Percentiles rank a stretch among this genome's conserved stretches.
Evolutionary conservation across 2,329 filamentous ascomycete genomes (phyloP).

Genomic region (Nigrograna mackinnonii): DNA sequence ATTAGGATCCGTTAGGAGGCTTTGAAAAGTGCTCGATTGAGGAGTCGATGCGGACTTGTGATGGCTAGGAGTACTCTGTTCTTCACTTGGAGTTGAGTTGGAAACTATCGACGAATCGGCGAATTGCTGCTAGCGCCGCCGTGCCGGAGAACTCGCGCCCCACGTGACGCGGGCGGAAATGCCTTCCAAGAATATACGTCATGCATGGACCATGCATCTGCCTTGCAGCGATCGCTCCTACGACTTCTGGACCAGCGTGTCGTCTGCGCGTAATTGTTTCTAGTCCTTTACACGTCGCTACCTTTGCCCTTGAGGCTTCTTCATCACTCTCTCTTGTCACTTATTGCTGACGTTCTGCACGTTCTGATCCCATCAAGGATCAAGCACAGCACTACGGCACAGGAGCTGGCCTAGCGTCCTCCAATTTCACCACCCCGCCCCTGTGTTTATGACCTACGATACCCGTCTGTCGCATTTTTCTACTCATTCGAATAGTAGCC

Average conservation of each 20-base stretch:
- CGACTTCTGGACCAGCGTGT: conserved; percentile 8
- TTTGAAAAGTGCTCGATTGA: too few relatives aligned
- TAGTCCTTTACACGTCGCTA: conserved; percentile 13
- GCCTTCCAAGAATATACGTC: conserved; percentile 30
- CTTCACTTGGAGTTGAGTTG: too few relatives aligned
- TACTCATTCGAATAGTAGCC: conserved; percentile 20
- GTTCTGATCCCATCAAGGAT: conserved; percentile 7
- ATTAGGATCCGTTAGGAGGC: too few relatives aligned
- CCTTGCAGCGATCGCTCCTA: conserved; percentile 33
- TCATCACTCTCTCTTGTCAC: not conserved
- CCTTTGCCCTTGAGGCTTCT: conserved; percentile 15
- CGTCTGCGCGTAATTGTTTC: conserved; percentile 25
- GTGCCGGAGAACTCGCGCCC: too few relatives aligned
- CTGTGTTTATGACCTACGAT: conserved; percentile 27
- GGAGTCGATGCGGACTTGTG: too few relatives aligned
- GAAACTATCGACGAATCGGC: too few relatives aligned
- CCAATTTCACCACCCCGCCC: conserved; percentile 8
- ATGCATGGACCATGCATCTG: conserved; percentile 33
- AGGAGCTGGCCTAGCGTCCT: conserved; percentile 5
- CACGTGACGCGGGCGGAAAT: too few relatives aligned
- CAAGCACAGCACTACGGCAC: conserved; percentile 22
- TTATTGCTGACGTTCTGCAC: conserved; percentile 1
- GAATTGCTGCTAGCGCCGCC: too few relatives aligned
- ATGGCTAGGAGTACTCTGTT: too few relatives aligned
- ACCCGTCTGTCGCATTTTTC: conserved; percentile 19